Evolutionary conservation across 2,329 filamentous ascomycete species (phyloP).

Genomic region (Lecanoromycetidae sp.): DNA sequence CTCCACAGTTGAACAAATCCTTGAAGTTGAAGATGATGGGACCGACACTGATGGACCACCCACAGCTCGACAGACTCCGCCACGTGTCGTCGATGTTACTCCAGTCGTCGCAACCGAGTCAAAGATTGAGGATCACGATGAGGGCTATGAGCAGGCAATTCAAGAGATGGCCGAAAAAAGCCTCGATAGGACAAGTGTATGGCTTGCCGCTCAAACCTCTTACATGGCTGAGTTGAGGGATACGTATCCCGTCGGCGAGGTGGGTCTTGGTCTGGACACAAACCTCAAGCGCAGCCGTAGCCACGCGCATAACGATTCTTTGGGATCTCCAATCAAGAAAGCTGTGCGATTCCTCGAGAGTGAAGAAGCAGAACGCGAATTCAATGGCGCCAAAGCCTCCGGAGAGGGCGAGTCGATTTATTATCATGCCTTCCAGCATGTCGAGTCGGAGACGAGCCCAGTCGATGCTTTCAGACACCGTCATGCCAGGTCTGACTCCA

Average conservation of each 20-base stretch:
- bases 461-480: conserved; percentile 76
- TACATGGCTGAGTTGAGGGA: conserved; percentile 57
- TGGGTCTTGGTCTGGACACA: conserved; percentile 18
- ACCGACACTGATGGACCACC: conserved; percentile 44
- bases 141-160: conserved; percentile 62
- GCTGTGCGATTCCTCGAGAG: conserved; percentile 59
- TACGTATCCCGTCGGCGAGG: conserved; percentile 42
- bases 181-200: conserved; percentile 71
- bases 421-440: conserved; percentile 73
- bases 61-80: conserved; percentile 48
- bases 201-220: conserved; percentile 70
- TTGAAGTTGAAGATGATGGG: conserved; percentile 45
- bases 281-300: conserved; percentile 14
- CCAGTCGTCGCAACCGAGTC: conserved; percentile 35
- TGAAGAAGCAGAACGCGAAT: conserved; percentile 20
- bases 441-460: conserved; percentile 52
- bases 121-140: conserved; percentile 58
- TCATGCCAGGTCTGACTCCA: conserved; percentile 71
- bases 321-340: conserved; percentile 47
- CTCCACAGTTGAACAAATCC: conserved; percentile 52
- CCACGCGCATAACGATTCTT: conserved; percentile 22
- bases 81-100: conserved; percentile 5
- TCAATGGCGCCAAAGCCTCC: conserved; percentile 39
- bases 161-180: conserved; percentile 59
- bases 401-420: conserved; percentile 65